phyloP scores from a whole-genome alignment of 140 eudicot genomes.

The Stevia rebaudiana region DNA sequence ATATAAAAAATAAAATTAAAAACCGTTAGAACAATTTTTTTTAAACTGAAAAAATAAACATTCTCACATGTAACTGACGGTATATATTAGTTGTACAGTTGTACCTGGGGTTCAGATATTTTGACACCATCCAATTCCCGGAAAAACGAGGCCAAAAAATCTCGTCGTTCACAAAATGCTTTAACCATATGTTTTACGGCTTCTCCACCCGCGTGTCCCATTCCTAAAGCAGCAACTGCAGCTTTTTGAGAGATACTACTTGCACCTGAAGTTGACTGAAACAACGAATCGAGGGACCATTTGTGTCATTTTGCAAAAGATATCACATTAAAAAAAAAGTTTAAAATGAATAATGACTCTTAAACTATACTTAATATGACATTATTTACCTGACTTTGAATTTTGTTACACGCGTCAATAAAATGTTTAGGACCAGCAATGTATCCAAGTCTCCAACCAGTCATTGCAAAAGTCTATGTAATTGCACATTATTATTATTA shows the following conservation, averaged over 20 bases:
- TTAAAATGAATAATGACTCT: background rate
- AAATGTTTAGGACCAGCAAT: conserved; percentile 91
- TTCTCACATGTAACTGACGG: background rate
- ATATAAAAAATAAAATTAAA: too few relatives aligned
- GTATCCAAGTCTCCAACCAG: conserved; percentile 96
- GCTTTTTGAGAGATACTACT: conserved; percentile 92
- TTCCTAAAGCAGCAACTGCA: conserved; percentile 88
- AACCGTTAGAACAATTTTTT: too few relatives aligned
- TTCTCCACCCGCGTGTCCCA: conserved; percentile 96
- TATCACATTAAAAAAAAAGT: background rate
- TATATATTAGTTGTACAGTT: too few relatives aligned
- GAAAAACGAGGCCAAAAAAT: conserved; percentile 61
- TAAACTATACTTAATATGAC: background rate
- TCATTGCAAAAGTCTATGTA: conserved; percentile 85
- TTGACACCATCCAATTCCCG: conserved; percentile 71
- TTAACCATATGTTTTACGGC: conserved; percentile 77
- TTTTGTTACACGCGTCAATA: conserved; percentile 73
- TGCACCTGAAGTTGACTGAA: conserved; percentile 91
- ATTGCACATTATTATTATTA: background rate
- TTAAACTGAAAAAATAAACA: too few relatives aligned
- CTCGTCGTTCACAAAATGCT: conserved; percentile 80
- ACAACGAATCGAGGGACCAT: background rate
- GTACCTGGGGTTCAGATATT: conserved; percentile 89
- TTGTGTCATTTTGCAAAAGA: background rate
- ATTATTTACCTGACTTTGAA: conserved; percentile 68